These are phyloP conservation scores for Groenewaldozyma tartarivorans DNA, from an alignment of 805 yeast species.

Conservation along the genomic window DNA sequence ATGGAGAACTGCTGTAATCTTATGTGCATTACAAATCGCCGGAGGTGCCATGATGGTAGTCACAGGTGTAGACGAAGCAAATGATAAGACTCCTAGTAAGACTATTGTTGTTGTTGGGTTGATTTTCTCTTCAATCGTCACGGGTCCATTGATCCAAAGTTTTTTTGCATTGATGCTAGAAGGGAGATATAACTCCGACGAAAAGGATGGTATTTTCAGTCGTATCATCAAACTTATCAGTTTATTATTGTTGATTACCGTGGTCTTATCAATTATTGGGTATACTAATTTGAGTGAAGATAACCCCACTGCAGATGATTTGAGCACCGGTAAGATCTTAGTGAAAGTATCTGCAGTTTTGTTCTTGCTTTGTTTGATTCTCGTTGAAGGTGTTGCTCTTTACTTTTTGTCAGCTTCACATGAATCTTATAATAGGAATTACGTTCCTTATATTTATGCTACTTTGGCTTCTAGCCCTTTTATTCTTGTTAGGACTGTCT, in stretches of 20 bases:
- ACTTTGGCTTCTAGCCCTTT: conserved; percentile 7
- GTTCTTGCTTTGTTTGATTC: conserved; percentile 3
- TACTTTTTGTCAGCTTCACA: not conserved
- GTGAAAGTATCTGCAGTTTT: conserved; percentile 6
- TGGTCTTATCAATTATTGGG: conserved; percentile 9
- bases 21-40: conserved; percentile 7
- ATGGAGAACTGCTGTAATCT: conserved; percentile 6
- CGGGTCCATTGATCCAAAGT: conserved; percentile 11
- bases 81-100: conserved; percentile 2
- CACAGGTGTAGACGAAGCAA: conserved; percentile 2
- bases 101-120: conserved; percentile 6
- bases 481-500: conserved; percentile 8
- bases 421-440: conserved; percentile 4
- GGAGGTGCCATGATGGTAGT: conserved; percentile 5
- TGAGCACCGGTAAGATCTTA: conserved; percentile 1
- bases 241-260: conserved; percentile 3
- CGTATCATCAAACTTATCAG: not conserved
- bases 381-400: conserved; percentile 5
- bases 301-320: not conserved
- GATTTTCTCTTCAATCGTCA: conserved; percentile 7
- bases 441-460: conserved; percentile 2
- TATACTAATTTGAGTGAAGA: conserved; percentile 1
- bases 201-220: not conserved
- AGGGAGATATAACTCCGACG: too few species aligned
- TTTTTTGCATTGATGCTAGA: conserved; percentile 8